Percentiles rank a stretch among this genome's conserved stretches.
Conservation (phyloP, 805 yeast genomes). For the Tanozyma kutaoensis region DNA sequence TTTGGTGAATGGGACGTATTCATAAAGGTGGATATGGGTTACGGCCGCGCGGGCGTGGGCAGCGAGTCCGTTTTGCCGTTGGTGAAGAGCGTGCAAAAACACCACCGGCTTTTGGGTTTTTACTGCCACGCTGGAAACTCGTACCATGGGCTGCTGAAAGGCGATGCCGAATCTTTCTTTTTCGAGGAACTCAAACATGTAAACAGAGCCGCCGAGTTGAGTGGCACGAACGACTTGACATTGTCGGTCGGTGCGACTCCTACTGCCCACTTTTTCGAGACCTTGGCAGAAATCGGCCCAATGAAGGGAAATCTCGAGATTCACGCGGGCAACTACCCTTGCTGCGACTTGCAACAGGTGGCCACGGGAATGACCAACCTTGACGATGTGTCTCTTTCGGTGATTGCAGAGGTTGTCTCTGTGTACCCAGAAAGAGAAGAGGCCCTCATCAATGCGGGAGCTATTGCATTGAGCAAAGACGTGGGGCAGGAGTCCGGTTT, state of each 20-base stretch:
- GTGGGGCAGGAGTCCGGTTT: constrained; percentile 45
- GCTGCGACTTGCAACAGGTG: constrained; percentile 68
- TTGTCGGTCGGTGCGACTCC: constrained; percentile 79
- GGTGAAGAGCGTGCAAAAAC: constrained; percentile 9
- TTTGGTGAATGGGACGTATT: constrained; percentile 48
- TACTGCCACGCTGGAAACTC: constrained; percentile 78
- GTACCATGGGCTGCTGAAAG: constrained; percentile 32
- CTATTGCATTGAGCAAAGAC: constrained; percentile 55
- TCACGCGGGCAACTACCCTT: constrained; percentile 73
- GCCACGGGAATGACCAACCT: constrained; percentile 39
- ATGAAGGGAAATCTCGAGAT: constrained; percentile 39
- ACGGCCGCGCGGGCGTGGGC: constrained; percentile 50
- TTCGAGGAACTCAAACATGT: constrained; percentile 47
- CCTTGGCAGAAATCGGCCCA: constrained; percentile 6
- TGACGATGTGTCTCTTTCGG: constrained; percentile 6
- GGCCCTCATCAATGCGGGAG: constrained; percentile 60
- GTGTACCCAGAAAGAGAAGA: constrained; percentile 54
- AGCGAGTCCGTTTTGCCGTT: constrained; percentile 14
- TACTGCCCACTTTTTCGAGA: constrained; percentile 48
- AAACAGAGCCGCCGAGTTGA: constrained; percentile 34
- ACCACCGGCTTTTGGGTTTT: constrained; percentile 45
- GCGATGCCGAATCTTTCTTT: constrained; percentile 34
- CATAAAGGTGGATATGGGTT: constrained; percentile 60
- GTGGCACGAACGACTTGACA: constrained; percentile 16
- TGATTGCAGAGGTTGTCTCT: constrained; percentile 22